Conservation (phyloP, 257 asterid species). For the Solanum pinnatisectum region DNA sequence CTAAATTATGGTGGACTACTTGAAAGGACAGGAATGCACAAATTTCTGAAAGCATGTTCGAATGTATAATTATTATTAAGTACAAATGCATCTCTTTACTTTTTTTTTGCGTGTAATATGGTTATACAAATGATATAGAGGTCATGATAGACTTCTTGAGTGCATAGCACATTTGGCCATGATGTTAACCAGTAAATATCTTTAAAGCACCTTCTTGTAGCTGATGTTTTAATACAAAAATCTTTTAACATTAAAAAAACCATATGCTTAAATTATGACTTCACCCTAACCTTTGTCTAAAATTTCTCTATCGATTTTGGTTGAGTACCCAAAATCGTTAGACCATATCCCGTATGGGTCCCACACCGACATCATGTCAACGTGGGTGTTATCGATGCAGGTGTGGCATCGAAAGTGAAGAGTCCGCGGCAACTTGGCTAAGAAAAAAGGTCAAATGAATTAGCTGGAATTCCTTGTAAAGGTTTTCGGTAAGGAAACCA, state of each 20-base stretch:
- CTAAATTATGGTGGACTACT: background rate
- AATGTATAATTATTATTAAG: no score
- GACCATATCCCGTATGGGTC: background rate
- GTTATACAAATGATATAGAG: background rate
- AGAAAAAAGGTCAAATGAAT: background rate
- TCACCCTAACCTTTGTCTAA: background rate
- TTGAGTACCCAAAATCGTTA: background rate
- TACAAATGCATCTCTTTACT: background rate
- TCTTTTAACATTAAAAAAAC: background rate
- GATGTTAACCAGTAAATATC: background rate
- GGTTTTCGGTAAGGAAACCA: background rate
- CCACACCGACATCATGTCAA: background rate
- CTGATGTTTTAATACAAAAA: background rate
- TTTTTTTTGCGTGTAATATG: background rate
- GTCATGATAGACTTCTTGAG: background rate
- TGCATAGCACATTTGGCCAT: background rate
- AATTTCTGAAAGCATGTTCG: background rate
- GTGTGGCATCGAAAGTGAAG: background rate
- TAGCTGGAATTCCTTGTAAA: background rate
- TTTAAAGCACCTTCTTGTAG: background rate
- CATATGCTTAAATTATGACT: background rate
- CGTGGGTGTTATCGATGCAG: background rate
- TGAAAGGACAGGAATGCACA: background rate
- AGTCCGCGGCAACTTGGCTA: background rate
- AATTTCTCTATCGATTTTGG: background rate